phyloP scores from a whole-genome alignment of 345 rosid genomes.

The Eucalyptus caleyi region DNA sequence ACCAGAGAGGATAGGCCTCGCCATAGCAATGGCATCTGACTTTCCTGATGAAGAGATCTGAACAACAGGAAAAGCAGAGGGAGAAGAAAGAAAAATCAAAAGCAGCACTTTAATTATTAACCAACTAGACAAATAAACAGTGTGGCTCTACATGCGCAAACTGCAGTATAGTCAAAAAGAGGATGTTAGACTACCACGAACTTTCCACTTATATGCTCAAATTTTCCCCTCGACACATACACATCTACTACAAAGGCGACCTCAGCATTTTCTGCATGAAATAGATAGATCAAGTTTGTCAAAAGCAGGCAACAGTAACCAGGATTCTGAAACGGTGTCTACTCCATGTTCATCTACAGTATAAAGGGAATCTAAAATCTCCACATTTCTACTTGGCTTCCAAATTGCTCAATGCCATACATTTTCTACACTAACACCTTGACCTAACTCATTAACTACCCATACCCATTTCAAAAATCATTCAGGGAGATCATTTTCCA shows the following conservation, averaged over 20 bases:
- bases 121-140: background rate
- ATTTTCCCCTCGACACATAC: conserved; percentile 54
- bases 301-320: background rate
- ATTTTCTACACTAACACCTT: background rate
- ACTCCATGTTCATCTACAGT: background rate
- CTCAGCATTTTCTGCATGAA: conserved; percentile 37
- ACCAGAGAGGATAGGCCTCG: conserved; percentile 74
- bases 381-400: background rate
- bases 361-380: background rate
- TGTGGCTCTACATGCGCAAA: background rate
- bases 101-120: background rate
- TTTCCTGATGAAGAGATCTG: conserved; percentile 77
- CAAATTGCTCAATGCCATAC: background rate
- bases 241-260: conserved; percentile 53
- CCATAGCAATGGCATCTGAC: conserved; percentile 58
- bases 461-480: background rate
- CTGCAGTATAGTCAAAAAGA: background rate
- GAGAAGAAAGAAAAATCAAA: background rate
- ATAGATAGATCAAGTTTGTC: background rate
- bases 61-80: background rate
- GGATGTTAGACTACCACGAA: conserved; percentile 34
- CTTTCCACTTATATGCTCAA: conserved; percentile 49
- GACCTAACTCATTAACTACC: background rate
- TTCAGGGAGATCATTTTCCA: background rate
- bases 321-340: background rate